Conservation (phyloP, 176 grass and related monocot species). For the Phragmites australis region DNA sequence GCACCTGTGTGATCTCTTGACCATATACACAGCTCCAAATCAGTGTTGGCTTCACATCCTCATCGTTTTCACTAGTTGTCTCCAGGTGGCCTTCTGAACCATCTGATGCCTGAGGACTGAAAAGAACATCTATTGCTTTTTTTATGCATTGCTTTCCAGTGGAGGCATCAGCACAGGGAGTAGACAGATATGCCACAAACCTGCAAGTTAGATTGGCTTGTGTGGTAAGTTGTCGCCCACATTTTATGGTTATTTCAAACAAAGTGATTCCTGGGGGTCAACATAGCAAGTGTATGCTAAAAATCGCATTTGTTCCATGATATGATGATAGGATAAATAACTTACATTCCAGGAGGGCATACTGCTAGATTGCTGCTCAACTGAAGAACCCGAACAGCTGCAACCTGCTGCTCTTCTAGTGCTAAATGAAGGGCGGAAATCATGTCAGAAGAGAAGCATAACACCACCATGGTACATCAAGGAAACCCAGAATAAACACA, state of each 20-base stretch:
- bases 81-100: constrained; percentile 37
- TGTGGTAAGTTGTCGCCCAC: constrained; percentile 23
- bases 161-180: constrained; percentile 62
- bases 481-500: constrained; percentile 12
- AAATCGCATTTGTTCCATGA: neutral
- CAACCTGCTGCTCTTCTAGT: constrained; percentile 63
- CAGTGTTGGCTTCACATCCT: constrained; percentile 57
- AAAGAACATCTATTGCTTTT: constrained; percentile 77
- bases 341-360: constrained; percentile 86
- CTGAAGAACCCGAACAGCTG: constrained; percentile 74
- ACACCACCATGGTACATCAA: constrained; percentile 21
- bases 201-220: constrained; percentile 47
- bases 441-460: constrained; percentile 31
- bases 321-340: constrained; percentile 33
- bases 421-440: constrained; percentile 56
- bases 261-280: neutral
- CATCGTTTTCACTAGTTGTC: constrained; percentile 31
- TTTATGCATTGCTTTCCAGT: constrained; percentile 62
- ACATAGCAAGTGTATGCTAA: constrained; percentile 31
- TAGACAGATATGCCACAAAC: constrained; percentile 83
- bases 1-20: constrained; percentile 75
- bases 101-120: constrained; percentile 43
- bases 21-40: constrained; percentile 74
- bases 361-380: constrained; percentile 87
- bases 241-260: constrained; percentile 27